Base-by-base conservation (phyloP, 2,329 filamentous ascomycete species). In the Cyanodermella asteris region DNA sequence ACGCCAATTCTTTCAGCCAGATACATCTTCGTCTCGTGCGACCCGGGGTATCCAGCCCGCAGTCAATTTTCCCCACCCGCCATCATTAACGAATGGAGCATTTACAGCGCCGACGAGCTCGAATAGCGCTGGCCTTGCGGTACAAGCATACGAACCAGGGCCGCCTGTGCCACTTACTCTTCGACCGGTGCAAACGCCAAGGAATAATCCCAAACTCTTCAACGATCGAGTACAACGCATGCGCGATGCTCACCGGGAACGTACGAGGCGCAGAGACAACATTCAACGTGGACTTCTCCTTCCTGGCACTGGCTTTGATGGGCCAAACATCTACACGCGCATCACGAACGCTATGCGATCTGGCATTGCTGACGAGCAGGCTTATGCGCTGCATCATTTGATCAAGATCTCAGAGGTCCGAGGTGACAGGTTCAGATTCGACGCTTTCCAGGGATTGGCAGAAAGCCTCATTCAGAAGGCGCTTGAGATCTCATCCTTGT, bases 341-440 rank as follows among this genome's bases (percentile, higher is more conserved):
- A 90, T 80, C 33, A 61, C 91, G 18, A 71, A 82, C 36, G 72
- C 82, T 4, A 54, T 97, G 14, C 74, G 76, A 33, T 91, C 80
- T 9, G 67, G 68, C 3, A 66, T 91, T 14, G 63, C 64, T 4
- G 63, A 71, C 8, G 84, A 97, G 43, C 75, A 93, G 39, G 71
- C 78, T n/a, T 94, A 90, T 49, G 84, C 81, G 0, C 56, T 94
- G 7, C 80, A 91, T 38, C 84, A 94, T 39, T 54, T 94, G 4
- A 81, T 94, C 31, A 91, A 91, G 44, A 93, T 94, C 15, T 93
- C 82, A 0, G 87, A 73, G 41, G 82, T 94, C 46, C 67, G 82
- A 21, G 84, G 84, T 22, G 87, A 94, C 44, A 91, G 91, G 47
- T 93, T 91, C 50, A 75, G 78, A 31, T 93, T 94, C 36, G 81